Evolutionary conservation across 1,284 basidiomycete genomes (phyloP), one percentile per base, ranked within the genome.

Genomic region (Ustilago curta): DNA sequence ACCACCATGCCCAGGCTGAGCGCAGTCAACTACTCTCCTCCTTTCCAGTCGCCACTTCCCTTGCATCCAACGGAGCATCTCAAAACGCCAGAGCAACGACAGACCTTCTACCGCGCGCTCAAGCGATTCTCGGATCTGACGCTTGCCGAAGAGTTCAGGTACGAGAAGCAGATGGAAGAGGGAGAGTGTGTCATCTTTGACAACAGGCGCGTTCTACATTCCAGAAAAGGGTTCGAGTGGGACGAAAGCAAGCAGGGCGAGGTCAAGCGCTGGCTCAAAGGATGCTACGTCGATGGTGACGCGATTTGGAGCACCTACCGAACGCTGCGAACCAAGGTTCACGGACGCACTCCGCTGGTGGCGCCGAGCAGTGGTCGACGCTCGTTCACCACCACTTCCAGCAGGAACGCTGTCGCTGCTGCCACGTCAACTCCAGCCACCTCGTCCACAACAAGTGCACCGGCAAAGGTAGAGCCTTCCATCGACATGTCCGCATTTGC

Each of bases 171-270:
- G 57, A 86, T 98, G 59, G 84, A 87, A 37, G 93, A 95, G 84
- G 94, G 94, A 45, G 94, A 97, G 75, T 91, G 91, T 19, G 94
- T 94, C 35, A 77, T 96, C 14, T 99, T 99, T 78, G 95, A 98
- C 84, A 99, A 98, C 80, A 88, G 95, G 23, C 88, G 96, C n/a
- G 91, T 97, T 3, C 85, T 98, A 63, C 96, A 99, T 83, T 93
- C 93, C 0, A 87, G 96, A 11, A 92, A 90, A 1, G 91, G 91
- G 3, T 99, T 98, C 84, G 81, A 85, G 48, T 81, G 85, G 63
- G 82, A 86, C 42, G 88, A 90, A 58, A 79, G 72, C 43, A 68
- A 76, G 45, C 61, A 42, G 18, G 63, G 82, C 70, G 55, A 83
- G 76, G 32, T 82, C 77, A 21, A 81, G 77, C 58, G 78, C 78